Evolutionary conservation across 306 rosid species (phyloP).

Genomic region (Dryas octopetala): DNA sequence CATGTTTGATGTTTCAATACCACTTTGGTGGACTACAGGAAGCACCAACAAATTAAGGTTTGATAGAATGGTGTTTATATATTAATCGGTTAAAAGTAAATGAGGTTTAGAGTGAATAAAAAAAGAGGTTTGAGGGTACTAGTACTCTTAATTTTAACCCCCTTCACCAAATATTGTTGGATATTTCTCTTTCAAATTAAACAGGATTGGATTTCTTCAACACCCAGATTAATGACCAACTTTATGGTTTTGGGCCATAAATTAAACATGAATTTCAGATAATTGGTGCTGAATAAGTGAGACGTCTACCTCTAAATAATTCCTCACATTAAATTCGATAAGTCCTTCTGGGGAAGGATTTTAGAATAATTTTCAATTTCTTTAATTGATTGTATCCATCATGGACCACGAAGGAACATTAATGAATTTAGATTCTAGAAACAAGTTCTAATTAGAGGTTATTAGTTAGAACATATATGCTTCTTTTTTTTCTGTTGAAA

Average conservation of each 20-base stretch:
- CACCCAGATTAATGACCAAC: not conserved
- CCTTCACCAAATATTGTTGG: not conserved
- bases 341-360: conserved; percentile 15
- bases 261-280: conserved; percentile 21
- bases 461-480: not conserved
- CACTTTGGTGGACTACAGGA: conserved; percentile 6
- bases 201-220: not conserved
- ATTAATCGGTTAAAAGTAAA: no score
- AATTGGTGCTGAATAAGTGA: conserved; percentile 36
- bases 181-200: not conserved
- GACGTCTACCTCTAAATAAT: conserved; percentile 29
- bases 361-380: conserved; percentile 12
- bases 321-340: conserved; percentile 28
- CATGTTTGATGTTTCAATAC: conserved; percentile 29
- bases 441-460: not conserved
- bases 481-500: not conserved
- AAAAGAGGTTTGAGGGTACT: no score
- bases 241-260: conserved; percentile 16
- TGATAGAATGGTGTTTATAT: not conserved
- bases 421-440: not conserved
- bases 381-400: not conserved
- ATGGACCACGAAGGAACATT: conserved; percentile 19
- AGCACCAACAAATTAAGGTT: not conserved
- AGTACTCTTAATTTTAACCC: not conserved
- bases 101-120: no score